phyloP scores from a whole-genome alignment of 345 rosid genomes.

The Viola odorata region DNA sequence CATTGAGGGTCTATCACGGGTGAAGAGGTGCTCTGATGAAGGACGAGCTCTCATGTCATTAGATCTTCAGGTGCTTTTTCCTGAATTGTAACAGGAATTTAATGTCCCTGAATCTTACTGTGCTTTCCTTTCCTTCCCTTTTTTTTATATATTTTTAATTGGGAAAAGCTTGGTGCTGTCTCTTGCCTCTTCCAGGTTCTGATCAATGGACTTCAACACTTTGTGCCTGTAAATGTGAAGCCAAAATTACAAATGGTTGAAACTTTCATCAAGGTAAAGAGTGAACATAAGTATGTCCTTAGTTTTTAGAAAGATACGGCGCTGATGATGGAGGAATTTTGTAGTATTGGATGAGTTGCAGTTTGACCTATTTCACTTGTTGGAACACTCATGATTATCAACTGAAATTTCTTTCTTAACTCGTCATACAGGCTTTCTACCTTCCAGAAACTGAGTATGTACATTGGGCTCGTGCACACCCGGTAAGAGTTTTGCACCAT shows the following conservation, averaged over 20 bases:
- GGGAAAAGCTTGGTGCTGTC: background rate
- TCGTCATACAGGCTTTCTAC: constrained; percentile 67
- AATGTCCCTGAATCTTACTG: background rate
- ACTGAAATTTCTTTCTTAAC: background rate
- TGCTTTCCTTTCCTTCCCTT: background rate
- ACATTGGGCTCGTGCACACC: constrained; percentile 92
- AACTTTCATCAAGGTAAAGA: constrained; percentile 73
- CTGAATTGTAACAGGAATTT: background rate
- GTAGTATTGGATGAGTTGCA: background rate
- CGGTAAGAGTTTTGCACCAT: constrained; percentile 43
- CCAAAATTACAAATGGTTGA: constrained; percentile 77
- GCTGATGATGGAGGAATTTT: background rate
- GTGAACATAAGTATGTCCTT: background rate
- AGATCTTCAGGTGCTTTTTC: constrained; percentile 72
- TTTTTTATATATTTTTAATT: background rate
- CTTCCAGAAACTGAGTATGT: constrained; percentile 94
- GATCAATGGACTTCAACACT: constrained; percentile 79
- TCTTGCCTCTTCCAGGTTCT: constrained; percentile 51
- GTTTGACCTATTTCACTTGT: constrained; percentile 1
- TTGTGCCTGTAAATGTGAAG: constrained; percentile 65
- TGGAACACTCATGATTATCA: background rate
- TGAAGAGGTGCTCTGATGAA: constrained; percentile 88
- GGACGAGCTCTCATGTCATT: constrained; percentile 95
- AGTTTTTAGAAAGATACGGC: background rate
- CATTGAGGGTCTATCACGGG: constrained; percentile 84